phyloP scores from a whole-genome alignment of 208 protist species.

The Dictyostelium gargantuum region DNA sequence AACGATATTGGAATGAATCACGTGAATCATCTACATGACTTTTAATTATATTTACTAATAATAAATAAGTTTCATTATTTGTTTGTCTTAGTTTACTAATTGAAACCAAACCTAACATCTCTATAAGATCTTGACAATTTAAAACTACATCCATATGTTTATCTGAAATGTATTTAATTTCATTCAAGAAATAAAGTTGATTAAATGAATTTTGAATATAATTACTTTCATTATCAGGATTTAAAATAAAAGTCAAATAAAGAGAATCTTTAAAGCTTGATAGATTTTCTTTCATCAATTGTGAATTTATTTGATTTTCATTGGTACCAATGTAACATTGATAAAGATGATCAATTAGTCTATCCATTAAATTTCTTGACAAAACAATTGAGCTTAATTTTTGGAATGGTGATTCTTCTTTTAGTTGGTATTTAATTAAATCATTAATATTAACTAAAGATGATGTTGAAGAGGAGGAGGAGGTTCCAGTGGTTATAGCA shows the following conservation, averaged over 20 bases:
- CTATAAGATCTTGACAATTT: neutral
- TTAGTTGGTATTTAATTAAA: neutral
- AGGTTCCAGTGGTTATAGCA: too few relatives aligned
- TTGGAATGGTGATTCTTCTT: neutral
- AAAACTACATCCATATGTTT: neutral
- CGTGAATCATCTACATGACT: neutral
- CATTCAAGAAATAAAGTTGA: neutral
- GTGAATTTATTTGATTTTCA: neutral
- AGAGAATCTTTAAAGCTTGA: neutral
- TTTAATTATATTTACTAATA: neutral
- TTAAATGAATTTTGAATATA: slow-evolving; percentile 18
- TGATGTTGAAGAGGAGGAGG: neutral
- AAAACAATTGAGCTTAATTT: neutral
- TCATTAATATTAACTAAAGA: neutral
- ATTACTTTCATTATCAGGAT: neutral
- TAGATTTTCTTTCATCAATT: neutral
- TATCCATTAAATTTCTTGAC: slow-evolving; percentile 3
- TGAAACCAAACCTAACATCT: neutral
- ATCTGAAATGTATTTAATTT: neutral
- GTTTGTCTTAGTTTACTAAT: neutral
- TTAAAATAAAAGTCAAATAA: slow-evolving; percentile 3
- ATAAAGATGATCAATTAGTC: neutral
- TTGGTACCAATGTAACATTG: neutral
- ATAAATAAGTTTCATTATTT: neutral
- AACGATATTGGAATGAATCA: neutral